These are phyloP conservation scores for Alisma plantagoaquatica DNA, from an alignment of 106 monocot genomes.

Conservation along the genomic window DNA sequence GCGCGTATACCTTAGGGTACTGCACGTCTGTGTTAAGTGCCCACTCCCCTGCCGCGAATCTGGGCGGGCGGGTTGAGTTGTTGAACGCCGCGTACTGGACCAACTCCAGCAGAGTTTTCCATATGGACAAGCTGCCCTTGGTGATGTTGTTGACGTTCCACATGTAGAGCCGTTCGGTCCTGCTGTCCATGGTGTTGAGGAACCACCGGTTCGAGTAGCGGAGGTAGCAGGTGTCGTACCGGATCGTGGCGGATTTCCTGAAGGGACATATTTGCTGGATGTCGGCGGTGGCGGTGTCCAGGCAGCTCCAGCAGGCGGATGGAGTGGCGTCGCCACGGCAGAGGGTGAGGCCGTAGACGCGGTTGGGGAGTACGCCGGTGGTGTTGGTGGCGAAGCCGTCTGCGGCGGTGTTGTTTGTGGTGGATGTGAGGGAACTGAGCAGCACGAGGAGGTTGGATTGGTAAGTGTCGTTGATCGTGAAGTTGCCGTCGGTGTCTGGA, in stretches of 20 bases:
- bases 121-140: not conserved
- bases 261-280: constrained; percentile 8
- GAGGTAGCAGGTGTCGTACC: constrained; percentile 31
- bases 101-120: constrained; percentile 1
- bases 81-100: not conserved
- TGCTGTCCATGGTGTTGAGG: not conserved
- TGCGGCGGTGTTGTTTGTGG: constrained; percentile 1
- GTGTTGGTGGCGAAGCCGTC: not conserved
- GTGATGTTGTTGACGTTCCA: constrained; percentile 12
- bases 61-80: not conserved
- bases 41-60: constrained; percentile 5
- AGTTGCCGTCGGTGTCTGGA: constrained; percentile 1
- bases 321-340: constrained; percentile 31
- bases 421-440: not conserved
- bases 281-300: constrained; percentile 3
- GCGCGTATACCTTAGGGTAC: constrained; percentile 2
- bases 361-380: not conserved
- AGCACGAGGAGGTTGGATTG: constrained; percentile 5
- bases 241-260: constrained; percentile 13
- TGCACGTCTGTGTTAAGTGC: not conserved
- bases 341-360: constrained; percentile 22
- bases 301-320: constrained; percentile 20
- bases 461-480: constrained; percentile 15
- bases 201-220: constrained; percentile 20
- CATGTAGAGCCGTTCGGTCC: not conserved